Evolutionary conservation across 192 early-diverging fungal species (phyloP), one percentile per base, ranked within the genome.

Genomic region (Rhizophagus clarus): DNA sequence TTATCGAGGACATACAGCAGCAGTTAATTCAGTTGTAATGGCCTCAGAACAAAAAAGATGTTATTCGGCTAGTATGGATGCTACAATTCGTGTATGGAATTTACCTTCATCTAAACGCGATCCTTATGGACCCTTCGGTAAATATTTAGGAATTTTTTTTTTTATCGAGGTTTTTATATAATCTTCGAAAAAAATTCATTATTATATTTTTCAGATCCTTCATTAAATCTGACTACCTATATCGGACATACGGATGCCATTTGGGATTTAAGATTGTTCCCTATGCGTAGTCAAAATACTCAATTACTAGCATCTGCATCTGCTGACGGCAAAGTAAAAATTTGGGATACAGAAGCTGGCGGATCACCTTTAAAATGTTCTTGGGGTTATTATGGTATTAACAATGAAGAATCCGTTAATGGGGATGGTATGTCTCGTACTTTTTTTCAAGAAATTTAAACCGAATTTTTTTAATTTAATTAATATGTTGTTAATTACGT

Each of bases 161-260:
- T 47, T 1, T 29, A 26, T 56, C 56, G 29, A 32, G 15, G 26
- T 67, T 40, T 28, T 61, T 22, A 20, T 29, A 2, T 51, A 29
- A 15, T 17, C n/a, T 56, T 56, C 26, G 71, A 17, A 76, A 45
- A n/a, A 34, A 76, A 76, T 62, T 76, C 22, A 76, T 62, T 61
- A 7, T 72, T 80, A 42, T 60, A 9, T 79, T 24, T 11, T 31
- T 45, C 79, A 88, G 89, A 90, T 74, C 82, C 85, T 12, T 84
- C 88, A 8, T 40, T 90, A 49, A 86, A 91, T 32, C 74, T 86
- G 17, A 85, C 90, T 22, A 90, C 90, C 2, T 93, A 88, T 72
- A 88, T 95, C 37, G 93, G 93, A 2, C 95, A 96, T 80, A 93
- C 95, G 2, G 94, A 95, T 77, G 89, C 90, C 7, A 91, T 96